Base-by-base conservation (phyloP, 1,284 basidiomycete genomes). In the Earliella scabrosa region DNA sequence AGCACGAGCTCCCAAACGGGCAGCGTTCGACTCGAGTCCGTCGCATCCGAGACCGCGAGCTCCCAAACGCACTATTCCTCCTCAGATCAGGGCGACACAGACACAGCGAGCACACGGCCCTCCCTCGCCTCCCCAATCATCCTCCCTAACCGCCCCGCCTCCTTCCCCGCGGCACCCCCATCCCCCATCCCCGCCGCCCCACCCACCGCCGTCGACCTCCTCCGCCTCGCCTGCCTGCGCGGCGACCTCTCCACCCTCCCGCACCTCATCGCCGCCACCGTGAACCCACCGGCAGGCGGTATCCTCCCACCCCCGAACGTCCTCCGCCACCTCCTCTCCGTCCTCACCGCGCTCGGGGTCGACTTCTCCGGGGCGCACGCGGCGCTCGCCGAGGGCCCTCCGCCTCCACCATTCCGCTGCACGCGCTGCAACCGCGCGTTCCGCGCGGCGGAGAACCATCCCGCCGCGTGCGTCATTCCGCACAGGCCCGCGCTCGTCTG, bases 401-500 rank as follows among this genome's bases (percentile, higher is more conserved):
- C 14, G 23, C 16, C 36, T 6, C 18, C 21, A 21, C 16, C 20
- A 3, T 26, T 13, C 8, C 52, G 50, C 47, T 61, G 54, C 40
- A 35, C 26, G 8, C 56, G 60, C 9, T 61, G 59, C 50, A 31
- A 52, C 44, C 24, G 24, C n/a, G 24, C 29, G 32, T 55, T 49
- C 49, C 36, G 38, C 44, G 38, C 38, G 7, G 32, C n/a, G 2
- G 46, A 54, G 4, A 49, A 56, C 45, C 31, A 38, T 9, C 31
- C 45, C 6, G 23, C n/a, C 8, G 54, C 48, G 9, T 62, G 57
- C 41, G 24, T 46, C n/a, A 23, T 56, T 35, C 27, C 23, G 20
- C 59, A 61, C 38, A 10, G 8, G 7, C 26, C 41, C 10, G 36
- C 50, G 9, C 24, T 31, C 27, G 23, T 44, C 35, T 20, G 34